Base-by-base conservation (phyloP, 2,329 filamentous ascomycete genomes). In the Monosporascus sp. region DNA sequence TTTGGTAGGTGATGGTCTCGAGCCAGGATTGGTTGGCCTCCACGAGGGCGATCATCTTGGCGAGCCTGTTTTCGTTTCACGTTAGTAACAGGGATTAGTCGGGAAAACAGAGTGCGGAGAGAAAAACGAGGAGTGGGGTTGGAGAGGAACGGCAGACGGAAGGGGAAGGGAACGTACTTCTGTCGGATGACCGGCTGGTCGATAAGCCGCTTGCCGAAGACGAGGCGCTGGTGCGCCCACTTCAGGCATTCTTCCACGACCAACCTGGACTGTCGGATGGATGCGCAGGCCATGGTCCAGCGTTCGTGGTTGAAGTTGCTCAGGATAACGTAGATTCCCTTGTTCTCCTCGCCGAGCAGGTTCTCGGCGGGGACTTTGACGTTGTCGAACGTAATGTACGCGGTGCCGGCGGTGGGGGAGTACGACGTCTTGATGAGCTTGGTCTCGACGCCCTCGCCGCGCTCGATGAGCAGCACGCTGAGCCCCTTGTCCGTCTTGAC, bases 231-330 rank as follows among this genome's bases (percentile, higher is more conserved):
- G 74, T 94, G 90, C 35, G 85, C 79, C 90, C 91, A 96, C 70
- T 94, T 94, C 58, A 95, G 74, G 63, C 85, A 93, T 67, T 95
- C 90, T 69, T 95, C 89, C 14, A 90, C 85, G 15, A 93, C 81
- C 1, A 80, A 79, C 57, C 89, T 81, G 51, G 78, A 83, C 70
- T 80, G 77, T 49, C 88, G 84, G 55, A 86, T 78, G 3, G 85
- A 82, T 49, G 74, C 83, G 60, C 82, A 85, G 53, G 77, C 76
- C 87, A 92, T 90, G 72, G 81, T 86, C 79, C 87, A 90, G 35
- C 88, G 81, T 74, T 91, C 89, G 72, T 94, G 89, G 77, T 94
- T 94, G 75, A 95, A 95, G 74, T 95, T 95, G 72, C 81, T 84
- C 66, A 94, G 75, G 65, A 95, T 90, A 31, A 94, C 88, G 57